A percentile compares a stretch with the other conserved stretches of the same genome.
phyloP scores from a whole-genome alignment of 805 yeast genomes.

The Starmerella vaccinii region DNA sequence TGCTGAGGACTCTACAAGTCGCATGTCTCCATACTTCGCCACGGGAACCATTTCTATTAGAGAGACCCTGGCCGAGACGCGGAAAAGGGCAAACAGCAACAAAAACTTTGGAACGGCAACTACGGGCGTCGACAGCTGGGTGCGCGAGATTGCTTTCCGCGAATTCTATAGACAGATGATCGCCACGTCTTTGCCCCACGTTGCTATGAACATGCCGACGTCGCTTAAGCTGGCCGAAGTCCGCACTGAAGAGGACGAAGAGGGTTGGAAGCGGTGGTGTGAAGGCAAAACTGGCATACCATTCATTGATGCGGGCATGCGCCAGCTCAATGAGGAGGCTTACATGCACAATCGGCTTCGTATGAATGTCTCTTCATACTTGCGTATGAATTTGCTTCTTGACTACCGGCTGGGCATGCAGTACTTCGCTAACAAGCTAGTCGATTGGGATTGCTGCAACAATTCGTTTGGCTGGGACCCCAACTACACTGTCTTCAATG shows the following conservation, averaged over 20 bases:
- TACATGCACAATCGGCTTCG: slow-evolving; percentile 46
- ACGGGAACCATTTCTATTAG: slow-evolving; percentile 39
- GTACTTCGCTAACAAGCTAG: slow-evolving; percentile 40
- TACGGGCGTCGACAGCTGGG: slow-evolving; percentile 36
- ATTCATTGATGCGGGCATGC: slow-evolving; percentile 50
- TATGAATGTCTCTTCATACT: slow-evolving; percentile 45
- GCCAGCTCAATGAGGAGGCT: slow-evolving; percentile 42
- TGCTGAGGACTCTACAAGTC: slow-evolving; percentile 32
- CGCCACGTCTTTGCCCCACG: slow-evolving; percentile 41
- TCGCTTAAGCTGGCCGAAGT: slow-evolving; percentile 35
- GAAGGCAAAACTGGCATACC: slow-evolving; percentile 47
- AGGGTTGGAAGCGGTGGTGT: slow-evolving; percentile 42
- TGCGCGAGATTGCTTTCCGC: slow-evolving; percentile 50
- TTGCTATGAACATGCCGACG: slow-evolving; percentile 43
- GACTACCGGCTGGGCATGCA: slow-evolving; percentile 50
- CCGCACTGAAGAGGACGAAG: slow-evolving; percentile 37
- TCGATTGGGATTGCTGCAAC: slow-evolving; percentile 46
- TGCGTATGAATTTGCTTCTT: slow-evolving; percentile 40
- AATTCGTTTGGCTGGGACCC: slow-evolving; percentile 58
- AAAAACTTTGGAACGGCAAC: slow-evolving; percentile 23
- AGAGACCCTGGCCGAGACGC: slow-evolving; percentile 25
- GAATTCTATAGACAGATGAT: slow-evolving; percentile 45
- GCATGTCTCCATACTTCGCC: slow-evolving; percentile 40
- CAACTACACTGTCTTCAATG: slow-evolving; percentile 46
- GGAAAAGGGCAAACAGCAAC: slow-evolving; percentile 24